Evolutionary conservation across 306 rosid genomes (phyloP).

Genomic region (Chamaecrista fasciculata): DNA sequence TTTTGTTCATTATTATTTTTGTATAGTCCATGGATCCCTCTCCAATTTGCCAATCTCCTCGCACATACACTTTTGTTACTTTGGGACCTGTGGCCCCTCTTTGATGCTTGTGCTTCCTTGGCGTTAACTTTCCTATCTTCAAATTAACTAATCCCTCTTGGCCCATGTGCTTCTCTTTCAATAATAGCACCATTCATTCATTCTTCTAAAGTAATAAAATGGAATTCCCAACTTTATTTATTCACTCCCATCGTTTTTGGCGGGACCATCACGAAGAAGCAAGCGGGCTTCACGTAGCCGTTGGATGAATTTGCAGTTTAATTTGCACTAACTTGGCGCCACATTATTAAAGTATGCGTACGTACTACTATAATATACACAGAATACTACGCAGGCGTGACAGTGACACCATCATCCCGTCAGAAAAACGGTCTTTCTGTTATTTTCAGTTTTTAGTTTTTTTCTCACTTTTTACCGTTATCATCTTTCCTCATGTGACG

Average conservation of each 20-base stretch:
- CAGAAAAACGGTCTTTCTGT: not conserved
- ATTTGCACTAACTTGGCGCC: too few relatives aligned
- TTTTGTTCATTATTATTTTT: not conserved
- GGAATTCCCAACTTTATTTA: conserved; percentile 25
- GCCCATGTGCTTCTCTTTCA: conserved; percentile 25
- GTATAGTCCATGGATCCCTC: not conserved
- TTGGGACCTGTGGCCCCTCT: not conserved
- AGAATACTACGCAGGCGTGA: not conserved
- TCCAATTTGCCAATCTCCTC: not conserved
- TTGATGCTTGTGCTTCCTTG: not conserved
- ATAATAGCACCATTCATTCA: conserved; percentile 3
- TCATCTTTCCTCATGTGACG: not conserved
- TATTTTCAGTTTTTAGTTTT: not conserved
- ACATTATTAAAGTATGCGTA: not conserved
- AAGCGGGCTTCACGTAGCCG: not conserved
- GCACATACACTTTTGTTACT: not conserved
- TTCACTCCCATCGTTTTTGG: conserved; percentile 31
- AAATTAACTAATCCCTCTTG: conserved; percentile 22
- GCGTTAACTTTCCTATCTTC: conserved; percentile 16
- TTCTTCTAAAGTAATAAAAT: not conserved
- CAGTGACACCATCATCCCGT: conserved; percentile 1
- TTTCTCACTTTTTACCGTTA: not conserved
- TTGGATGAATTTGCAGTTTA: not conserved
- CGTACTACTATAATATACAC: too few relatives aligned
- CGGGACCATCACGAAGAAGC: conserved; percentile 16